Conservation (phyloP, 257 asterid genomes). For the Euphrasia confusa region DNA sequence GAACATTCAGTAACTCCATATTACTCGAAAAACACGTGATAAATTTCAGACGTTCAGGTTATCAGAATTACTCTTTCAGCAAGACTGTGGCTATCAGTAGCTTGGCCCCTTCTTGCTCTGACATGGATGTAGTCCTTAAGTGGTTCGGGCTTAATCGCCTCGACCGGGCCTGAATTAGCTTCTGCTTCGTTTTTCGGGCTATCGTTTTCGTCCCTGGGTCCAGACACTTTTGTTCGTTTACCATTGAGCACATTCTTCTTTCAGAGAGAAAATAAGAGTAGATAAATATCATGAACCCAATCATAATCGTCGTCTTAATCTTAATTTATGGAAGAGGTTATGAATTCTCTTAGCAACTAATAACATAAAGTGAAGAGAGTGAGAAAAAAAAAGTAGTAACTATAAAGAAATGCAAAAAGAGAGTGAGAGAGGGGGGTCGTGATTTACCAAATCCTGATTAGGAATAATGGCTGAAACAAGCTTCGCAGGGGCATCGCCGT, state of each 20-base stretch:
- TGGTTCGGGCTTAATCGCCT: constrained; percentile 54
- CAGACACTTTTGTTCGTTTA: constrained; percentile 44
- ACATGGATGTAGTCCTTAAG: constrained; percentile 92
- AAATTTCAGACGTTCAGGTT: neutral
- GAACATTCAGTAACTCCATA: constrained; percentile 23
- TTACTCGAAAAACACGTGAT: neutral
- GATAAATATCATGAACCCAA: neutral
- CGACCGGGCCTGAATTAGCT: constrained; percentile 46
- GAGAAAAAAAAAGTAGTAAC: too few species aligned
- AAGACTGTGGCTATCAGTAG: constrained; percentile 93
- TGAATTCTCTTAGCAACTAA: too few species aligned
- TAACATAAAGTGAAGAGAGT: too few species aligned
- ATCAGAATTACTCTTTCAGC: constrained; percentile 67
- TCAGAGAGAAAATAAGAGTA: constrained; percentile 8
- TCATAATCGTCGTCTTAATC: neutral
- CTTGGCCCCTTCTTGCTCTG: constrained; percentile 95
- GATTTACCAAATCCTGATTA: constrained; percentile 47
- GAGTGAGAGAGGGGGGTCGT: neutral
- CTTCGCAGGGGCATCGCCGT: constrained; percentile 29
- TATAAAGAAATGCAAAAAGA: neutral
- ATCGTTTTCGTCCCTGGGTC: constrained; percentile 32
- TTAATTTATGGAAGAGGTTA: too few species aligned
- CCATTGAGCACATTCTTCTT: constrained; percentile 40
- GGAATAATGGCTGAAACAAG: constrained; percentile 41
- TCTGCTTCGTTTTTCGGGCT: constrained; percentile 51